Evolutionary conservation across 345 rosid species (phyloP).

Genomic region (Leavenworthia alabamica): DNA sequence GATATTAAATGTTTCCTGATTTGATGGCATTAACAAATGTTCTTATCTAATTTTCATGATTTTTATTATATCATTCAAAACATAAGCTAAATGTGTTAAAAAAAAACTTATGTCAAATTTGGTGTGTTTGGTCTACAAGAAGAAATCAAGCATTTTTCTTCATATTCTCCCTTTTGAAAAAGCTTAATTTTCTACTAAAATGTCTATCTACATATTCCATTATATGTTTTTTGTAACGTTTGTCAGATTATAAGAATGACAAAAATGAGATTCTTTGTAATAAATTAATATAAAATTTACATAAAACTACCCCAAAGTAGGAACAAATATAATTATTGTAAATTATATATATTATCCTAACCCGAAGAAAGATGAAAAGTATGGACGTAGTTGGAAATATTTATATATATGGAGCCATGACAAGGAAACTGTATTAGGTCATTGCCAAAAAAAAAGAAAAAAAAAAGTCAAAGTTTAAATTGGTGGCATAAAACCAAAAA

Average conservation of each 20-base stretch:
- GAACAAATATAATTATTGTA: no score
- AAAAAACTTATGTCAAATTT: slow-evolving; percentile 15
- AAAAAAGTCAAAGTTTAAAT: not conserved
- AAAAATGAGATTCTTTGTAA: not conserved
- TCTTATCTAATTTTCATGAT: not conserved
- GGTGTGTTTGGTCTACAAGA: slow-evolving; percentile 14
- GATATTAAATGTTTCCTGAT: not conserved
- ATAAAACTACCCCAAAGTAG: not conserved
- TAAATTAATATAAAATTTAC: no score
- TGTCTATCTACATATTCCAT: not conserved
- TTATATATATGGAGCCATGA: not conserved
- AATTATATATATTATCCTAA: no score
- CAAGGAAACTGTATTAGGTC: not conserved
- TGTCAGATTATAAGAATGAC: not conserved
- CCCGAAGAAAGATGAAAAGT: no score
- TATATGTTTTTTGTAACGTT: not conserved
- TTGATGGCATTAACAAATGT: not conserved
- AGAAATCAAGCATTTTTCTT: not conserved
- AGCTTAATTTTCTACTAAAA: not conserved
- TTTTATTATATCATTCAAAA: not conserved
- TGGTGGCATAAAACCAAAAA: not conserved
- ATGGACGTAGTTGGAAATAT: not conserved
- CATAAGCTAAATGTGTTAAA: slow-evolving; percentile 22
- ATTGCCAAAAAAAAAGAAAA: not conserved
- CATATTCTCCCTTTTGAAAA: not conserved